These are phyloP conservation scores for Aspergillus sp. DNA, from an alignment of 2,329 filamentous ascomycete genomes.

Conservation along the genomic window DNA sequence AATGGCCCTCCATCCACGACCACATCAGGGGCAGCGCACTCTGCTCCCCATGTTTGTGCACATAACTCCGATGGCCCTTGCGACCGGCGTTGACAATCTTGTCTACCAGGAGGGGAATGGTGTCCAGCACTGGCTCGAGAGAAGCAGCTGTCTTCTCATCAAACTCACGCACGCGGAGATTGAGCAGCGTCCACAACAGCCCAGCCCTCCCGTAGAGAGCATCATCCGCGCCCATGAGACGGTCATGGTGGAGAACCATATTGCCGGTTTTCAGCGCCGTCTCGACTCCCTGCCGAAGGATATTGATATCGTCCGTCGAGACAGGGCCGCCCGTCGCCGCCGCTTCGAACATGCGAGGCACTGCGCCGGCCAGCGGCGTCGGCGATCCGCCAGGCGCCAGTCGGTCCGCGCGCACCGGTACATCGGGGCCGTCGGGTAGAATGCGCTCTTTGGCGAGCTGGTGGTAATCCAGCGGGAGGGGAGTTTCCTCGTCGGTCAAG, in stretches of 20 bases:
- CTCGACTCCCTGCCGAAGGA: conserved; percentile 28
- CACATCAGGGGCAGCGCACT: conserved; percentile 42
- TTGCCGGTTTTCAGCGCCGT: conserved; percentile 29
- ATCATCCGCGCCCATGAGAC: conserved; percentile 37
- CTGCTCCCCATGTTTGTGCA: conserved; percentile 27
- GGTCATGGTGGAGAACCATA: conserved; percentile 23
- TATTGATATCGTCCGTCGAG: conserved; percentile 26
- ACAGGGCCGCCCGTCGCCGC: conserved; percentile 15
- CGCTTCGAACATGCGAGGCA: conserved; percentile 27
- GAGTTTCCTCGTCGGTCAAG: neutral
- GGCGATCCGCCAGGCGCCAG: neutral
- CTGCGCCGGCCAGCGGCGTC: neutral
- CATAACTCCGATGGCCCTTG: conserved; percentile 30
- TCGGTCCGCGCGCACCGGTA: neutral
- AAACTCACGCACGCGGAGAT: conserved; percentile 28
- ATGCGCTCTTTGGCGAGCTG: neutral
- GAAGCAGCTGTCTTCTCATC: conserved; percentile 17
- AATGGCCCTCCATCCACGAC: conserved; percentile 36
- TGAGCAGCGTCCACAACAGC: conserved; percentile 36
- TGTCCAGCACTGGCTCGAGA: conserved; percentile 25
- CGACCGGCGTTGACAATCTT: conserved; percentile 34
- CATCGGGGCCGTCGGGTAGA: neutral
- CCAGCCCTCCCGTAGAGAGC: conserved; percentile 40
- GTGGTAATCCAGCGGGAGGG: neutral
- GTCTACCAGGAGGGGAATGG: conserved; percentile 31